Conservation (phyloP, 495 filamentous ascomycete genomes). For the Podospora tetraspora region DNA sequence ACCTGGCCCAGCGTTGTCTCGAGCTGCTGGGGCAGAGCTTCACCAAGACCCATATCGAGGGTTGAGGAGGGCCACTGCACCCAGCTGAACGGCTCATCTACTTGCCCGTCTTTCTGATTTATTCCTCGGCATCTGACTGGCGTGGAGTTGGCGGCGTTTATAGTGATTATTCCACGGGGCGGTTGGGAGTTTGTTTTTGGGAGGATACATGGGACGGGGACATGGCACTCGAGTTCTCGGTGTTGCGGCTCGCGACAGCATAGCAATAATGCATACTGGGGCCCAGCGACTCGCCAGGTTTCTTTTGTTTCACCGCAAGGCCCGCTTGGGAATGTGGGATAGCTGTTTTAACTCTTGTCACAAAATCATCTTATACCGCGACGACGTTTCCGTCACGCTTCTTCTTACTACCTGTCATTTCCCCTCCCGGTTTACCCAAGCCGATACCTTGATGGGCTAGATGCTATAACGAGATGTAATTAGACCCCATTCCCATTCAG, state of each 20-base stretch:
- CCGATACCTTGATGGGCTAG: neutral
- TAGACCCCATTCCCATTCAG: conserved; percentile 19
- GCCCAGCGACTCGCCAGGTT: neutral
- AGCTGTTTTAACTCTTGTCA: neutral
- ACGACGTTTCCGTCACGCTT: neutral
- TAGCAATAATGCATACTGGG: neutral
- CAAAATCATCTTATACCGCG: neutral
- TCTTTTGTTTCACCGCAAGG: neutral
- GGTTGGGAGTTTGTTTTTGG: conserved; percentile 6
- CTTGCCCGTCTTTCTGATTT: conserved; percentile 25
- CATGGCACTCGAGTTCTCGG: neutral
- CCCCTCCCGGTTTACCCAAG: neutral
- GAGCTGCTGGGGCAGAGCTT: conserved; percentile 69
- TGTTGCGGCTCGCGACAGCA: neutral
- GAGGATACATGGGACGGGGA: conserved; percentile 21
- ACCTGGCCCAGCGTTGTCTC: conserved; percentile 79
- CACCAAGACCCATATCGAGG: conserved; percentile 53
- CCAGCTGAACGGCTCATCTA: neutral
- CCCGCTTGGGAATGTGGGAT: neutral
- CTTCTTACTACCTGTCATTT: neutral
- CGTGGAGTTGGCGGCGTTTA: conserved; percentile 38
- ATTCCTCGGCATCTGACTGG: conserved; percentile 32
- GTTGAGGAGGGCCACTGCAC: conserved; percentile 28
- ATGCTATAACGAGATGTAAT: conserved; percentile 24
- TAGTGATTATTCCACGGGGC: conserved; percentile 31